These are phyloP conservation scores for sweet orange (Citrus sinensis) DNA, from an alignment of 345 rosid genomes.

Conservation along the genomic window DVS_A1.0 CM039164.1:16078001-16078500, in stretches of 20 bases:
- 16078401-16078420: conserved; percentile 80
- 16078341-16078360: conserved; percentile 32
- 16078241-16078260: conserved; percentile 69
- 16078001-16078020: neutral
- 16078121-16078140: conserved; percentile 63
- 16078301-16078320: conserved; percentile 60
- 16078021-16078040: neutral
- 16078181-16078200: conserved; percentile 74
- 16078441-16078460: conserved; percentile 37
- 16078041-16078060: neutral
- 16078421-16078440: conserved; percentile 49
- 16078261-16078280: conserved; percentile 69
- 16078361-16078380: conserved; percentile 44
- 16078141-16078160: conserved; percentile 91
- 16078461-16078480: conserved; percentile 32
- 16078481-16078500: conserved; percentile 51
- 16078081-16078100: neutral
- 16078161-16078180: conserved; percentile 62
- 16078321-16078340: conserved; percentile 28
- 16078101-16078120: neutral
- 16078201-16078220: conserved; percentile 92
- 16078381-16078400: conserved; percentile 35
- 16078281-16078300: conserved; percentile 38
- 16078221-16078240: conserved; percentile 70
- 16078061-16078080: neutral